Evolutionary conservation across 2,329 filamentous ascomycete species (phyloP), one percentile per base, ranked within the genome.

Genomic region (Amauroascus verrucosus): DNA sequence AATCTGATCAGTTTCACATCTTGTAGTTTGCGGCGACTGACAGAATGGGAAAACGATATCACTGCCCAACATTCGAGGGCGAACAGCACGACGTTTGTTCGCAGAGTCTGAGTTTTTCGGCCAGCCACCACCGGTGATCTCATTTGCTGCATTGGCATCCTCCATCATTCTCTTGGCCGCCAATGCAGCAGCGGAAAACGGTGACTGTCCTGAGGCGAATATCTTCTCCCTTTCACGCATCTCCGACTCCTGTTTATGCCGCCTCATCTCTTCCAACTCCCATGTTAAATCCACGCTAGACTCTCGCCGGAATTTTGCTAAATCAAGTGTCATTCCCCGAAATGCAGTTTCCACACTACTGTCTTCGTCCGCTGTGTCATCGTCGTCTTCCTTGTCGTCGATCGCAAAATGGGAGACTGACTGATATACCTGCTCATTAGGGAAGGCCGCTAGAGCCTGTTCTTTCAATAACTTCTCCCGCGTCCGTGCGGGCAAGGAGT

Each of bases 11-110:
- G 86, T 83, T 64, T 95, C 88, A 62, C 94, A 85, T 62, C 88
- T 83, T 14, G 89, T 94, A 52, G 83, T 80, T 67, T 91, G 84
- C 5, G 91, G 91, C 24, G 90, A 95, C 8, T 79, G 77, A 65
- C 88, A 95, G 65, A 79, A 80, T 32, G 88, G 86, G 66, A 96
- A 95, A 24, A 77, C 75, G 52, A 97, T 78, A 60, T 95, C 86
- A 54, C 76, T 73, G 53, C 91, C 91, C 9, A 95, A 80, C 89
- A 97, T 94, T 8, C 91, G 91, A 38, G 91, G 91, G 40, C 77
- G 78, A 24, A 77, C 77, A 41, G 75, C 73, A 56, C 82, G 82
- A 20, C 76, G 76, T 72, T 81, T 78, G 24, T 75, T 73, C 56
- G 76, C 71, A 37, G 80, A 60, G 46, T 61, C 62, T 13, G 59